Base-by-base conservation (phyloP, 2,329 filamentous ascomycete genomes). In the Diplocarpon mali region DNA sequence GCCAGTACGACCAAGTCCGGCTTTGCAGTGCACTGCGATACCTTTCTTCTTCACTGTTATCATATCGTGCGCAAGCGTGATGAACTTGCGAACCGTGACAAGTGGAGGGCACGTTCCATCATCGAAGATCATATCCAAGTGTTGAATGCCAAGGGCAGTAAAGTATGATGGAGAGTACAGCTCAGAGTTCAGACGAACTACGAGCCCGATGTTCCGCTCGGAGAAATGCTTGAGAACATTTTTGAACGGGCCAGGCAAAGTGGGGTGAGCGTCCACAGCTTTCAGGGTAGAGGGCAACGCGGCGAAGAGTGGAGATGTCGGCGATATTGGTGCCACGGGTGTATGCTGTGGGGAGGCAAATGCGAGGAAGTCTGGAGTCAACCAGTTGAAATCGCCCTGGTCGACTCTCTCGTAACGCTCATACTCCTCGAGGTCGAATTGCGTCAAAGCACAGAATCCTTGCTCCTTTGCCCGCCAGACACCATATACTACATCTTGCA, bases 361-460 rank as follows among this genome's bases (percentile, higher is more conserved):
- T 16, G 92, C 92, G 41, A 98, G 76, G 68, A 98, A 98, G 60
- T 89, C 73, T 8, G 90, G 89, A 5, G 89, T 94, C 47, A 98
- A 77, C 92, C 92, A 98, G 76, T 98, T 98, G 82, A 98, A 98
- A 68, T 98, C 92, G 52, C 92, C 92, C 71, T 95, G 88, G 63
- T 98, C 92, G 15, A 98, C 92, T 47, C 92, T 78, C 69, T 98
- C 92, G 58, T 78, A 98, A 62, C 78, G 83, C 68, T 98, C 92
- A 63, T 98, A 98, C 76, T 95, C 87, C 67, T 95, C 89, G 15
- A 98, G 75, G 59, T 90, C 89, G 62, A 98, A 98, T 62, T 92
- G 87, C 62, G 93, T 88, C 48, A 98, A 71, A 44, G 85, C 85
- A 61, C 89, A 93, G 58, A 94, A 81, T 38, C 84, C 83, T 65